Conservation (phyloP, 2,329 filamentous ascomycete genomes). For the Clonostachys rhizophaga region DNA sequence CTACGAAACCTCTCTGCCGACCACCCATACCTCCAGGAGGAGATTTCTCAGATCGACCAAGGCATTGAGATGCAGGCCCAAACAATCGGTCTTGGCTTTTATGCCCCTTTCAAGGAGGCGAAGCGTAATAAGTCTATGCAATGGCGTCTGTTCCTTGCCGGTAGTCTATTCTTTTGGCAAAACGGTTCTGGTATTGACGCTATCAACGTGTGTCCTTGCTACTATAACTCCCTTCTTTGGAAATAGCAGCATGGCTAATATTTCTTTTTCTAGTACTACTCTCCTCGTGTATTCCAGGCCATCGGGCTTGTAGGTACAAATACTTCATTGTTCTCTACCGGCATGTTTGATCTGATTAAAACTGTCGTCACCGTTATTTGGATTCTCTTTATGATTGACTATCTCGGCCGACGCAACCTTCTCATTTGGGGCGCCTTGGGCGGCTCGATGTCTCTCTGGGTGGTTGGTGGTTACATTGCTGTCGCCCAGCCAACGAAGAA, state of each 20-base stretch:
- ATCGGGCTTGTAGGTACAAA: slow-evolving; percentile 34
- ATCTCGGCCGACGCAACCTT: slow-evolving; percentile 33
- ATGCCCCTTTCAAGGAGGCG: slow-evolving; percentile 30
- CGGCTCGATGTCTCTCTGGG: slow-evolving; percentile 56
- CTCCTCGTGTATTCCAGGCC: slow-evolving; percentile 25
- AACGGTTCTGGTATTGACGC: slow-evolving; percentile 47
- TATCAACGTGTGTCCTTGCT: neutral
- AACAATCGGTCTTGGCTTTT: slow-evolving; percentile 57
- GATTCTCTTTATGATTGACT: slow-evolving; percentile 60
- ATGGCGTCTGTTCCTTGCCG: slow-evolving; percentile 58
- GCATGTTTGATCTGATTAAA: slow-evolving; percentile 65
- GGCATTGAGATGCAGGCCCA: slow-evolving; percentile 51
- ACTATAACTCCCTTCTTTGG: too few relatives aligned
- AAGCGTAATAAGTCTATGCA: neutral
- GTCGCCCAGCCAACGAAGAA: slow-evolving; percentile 19
- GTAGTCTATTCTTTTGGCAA: slow-evolving; percentile 63
- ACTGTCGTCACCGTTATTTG: slow-evolving; percentile 59
- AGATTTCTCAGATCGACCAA: neutral
- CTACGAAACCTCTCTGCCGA: slow-evolving; percentile 40
- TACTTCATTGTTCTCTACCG: slow-evolving; percentile 49
- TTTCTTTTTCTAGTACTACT: slow-evolving; percentile 52
- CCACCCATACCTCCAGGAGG: neutral
- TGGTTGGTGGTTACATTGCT: slow-evolving; percentile 51
- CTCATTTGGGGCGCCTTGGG: slow-evolving; percentile 56
- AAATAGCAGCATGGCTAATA: too few relatives aligned